Evolutionary conservation across 2,329 filamentous ascomycete genomes (phyloP).

Genomic region (Colletotrichum australisinense): DNA sequence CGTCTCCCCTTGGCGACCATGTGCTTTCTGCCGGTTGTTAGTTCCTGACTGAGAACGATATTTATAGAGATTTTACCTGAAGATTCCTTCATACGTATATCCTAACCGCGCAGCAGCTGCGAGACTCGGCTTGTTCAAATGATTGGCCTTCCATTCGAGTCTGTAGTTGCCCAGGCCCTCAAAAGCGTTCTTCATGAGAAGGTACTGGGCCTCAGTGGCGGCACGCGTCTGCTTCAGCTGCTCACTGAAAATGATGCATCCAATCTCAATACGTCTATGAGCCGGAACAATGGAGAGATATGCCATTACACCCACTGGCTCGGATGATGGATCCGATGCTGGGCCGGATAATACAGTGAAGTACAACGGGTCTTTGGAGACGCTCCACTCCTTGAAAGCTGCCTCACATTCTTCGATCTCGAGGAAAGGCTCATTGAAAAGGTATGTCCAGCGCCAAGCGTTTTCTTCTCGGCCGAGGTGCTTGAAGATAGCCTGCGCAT

Average conservation of each 20-base stretch:
- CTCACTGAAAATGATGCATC: slow-evolving; percentile 63
- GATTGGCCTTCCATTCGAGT: slow-evolving; percentile 74
- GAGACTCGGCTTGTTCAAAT: slow-evolving; percentile 64
- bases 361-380: slow-evolving; percentile 50
- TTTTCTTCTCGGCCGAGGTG: slow-evolving; percentile 48
- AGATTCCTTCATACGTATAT: slow-evolving; percentile 69
- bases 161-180: slow-evolving; percentile 64
- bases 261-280: slow-evolving; percentile 67
- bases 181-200: slow-evolving; percentile 66
- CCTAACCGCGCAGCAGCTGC: slow-evolving; percentile 68
- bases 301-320: slow-evolving; percentile 53
- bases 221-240: slow-evolving; percentile 63
- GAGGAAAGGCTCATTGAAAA: slow-evolving; percentile 42
- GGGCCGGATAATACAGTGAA: slow-evolving; percentile 56
- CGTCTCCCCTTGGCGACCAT: slow-evolving; percentile 67
- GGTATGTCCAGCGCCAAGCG: slow-evolving; percentile 47
- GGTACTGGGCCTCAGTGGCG: slow-evolving; percentile 68
- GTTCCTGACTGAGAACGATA: background rate
- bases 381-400: slow-evolving; percentile 38
- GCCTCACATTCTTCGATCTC: slow-evolving; percentile 37
- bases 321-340: slow-evolving; percentile 39
- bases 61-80: slow-evolving; percentile 50
- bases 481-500: slow-evolving; percentile 44
- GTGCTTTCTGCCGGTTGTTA: slow-evolving; percentile 56
- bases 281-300: slow-evolving; percentile 60